Conservation (phyloP, 2,329 filamentous ascomycete genomes). For the Massarina eburnea region DNA sequence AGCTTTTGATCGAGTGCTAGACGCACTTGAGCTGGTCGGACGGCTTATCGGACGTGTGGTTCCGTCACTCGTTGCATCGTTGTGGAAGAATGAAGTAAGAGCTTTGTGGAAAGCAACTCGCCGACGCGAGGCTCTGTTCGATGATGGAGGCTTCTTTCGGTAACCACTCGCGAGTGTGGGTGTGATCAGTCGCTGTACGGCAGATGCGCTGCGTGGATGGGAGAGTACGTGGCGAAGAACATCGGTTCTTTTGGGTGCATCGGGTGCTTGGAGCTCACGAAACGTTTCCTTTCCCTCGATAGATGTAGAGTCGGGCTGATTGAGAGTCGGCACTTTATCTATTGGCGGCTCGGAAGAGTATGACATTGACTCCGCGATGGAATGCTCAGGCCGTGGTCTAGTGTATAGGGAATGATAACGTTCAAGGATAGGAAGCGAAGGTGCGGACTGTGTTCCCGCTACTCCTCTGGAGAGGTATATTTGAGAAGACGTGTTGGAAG, state of each 20-base stretch:
- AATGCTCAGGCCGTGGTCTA: conserved; percentile 7
- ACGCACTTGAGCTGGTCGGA: conserved; percentile 18
- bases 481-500: conserved; percentile 49
- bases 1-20: conserved; percentile 21
- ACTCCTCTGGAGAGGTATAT: conserved; percentile 51
- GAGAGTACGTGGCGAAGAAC: conserved; percentile 28
- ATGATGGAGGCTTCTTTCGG: conserved; percentile 11
- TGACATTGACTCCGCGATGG: conserved; percentile 7
- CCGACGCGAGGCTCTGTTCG: conserved; percentile 17
- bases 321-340: not conserved
- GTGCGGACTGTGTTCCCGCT: conserved; percentile 39
- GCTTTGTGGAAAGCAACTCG: conserved; percentile 29
- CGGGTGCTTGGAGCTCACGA: not conserved
- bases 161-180: conserved; percentile 14
- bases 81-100: conserved; percentile 30
- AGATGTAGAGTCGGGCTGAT: not conserved
- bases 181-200: conserved; percentile 4
- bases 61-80: conserved; percentile 4
- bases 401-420: conserved; percentile 15
- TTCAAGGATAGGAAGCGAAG: conserved; percentile 21
- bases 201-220: conserved; percentile 8
- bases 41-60: conserved; percentile 4
- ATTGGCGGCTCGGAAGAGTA: conserved; percentile 8
- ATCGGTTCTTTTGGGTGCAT: conserved; percentile 23
- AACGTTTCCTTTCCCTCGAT: not conserved